phyloP scores from a whole-genome alignment of 2,329 filamentous ascomycete species.

The Apiospora koreana region DNA sequence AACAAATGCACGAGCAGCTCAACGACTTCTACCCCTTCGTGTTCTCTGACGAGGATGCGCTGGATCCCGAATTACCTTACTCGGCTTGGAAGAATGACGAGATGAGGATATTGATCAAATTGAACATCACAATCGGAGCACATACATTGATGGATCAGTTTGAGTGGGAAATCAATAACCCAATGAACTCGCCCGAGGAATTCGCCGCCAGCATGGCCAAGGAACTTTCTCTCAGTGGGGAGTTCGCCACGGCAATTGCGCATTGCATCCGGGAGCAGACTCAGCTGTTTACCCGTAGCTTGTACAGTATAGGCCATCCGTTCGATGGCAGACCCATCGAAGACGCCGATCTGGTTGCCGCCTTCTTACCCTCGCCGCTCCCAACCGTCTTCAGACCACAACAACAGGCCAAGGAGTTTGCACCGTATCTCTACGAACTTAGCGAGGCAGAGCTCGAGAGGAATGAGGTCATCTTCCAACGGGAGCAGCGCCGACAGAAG shows the following conservation, averaged over 20 bases:
- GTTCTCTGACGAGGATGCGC: slow-evolving; percentile 83
- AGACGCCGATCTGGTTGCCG: slow-evolving; percentile 82
- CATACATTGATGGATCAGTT: slow-evolving; percentile 96
- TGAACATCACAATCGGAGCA: slow-evolving; percentile 96
- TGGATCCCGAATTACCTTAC: slow-evolving; percentile 89
- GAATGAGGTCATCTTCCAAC: slow-evolving; percentile 88
- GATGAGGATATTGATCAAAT: slow-evolving; percentile 93
- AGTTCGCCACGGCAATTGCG: slow-evolving; percentile 96
- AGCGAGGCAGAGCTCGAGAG: slow-evolving; percentile 87
- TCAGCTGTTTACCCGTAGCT: slow-evolving; percentile 88
- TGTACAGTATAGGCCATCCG: slow-evolving; percentile 90
- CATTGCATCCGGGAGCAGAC: slow-evolving; percentile 96
- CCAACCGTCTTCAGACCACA: slow-evolving; percentile 83
- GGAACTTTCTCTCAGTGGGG: slow-evolving; percentile 87
- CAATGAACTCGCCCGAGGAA: slow-evolving; percentile 89
- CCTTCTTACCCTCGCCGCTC: slow-evolving; percentile 84
- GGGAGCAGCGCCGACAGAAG: slow-evolving; percentile 93
- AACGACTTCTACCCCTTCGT: slow-evolving; percentile 92
- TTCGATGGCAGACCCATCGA: slow-evolving; percentile 94
- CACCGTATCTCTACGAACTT: slow-evolving; percentile 91
- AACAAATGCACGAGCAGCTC: slow-evolving; percentile 84
- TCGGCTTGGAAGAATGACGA: slow-evolving; percentile 97
- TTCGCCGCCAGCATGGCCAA: slow-evolving; percentile 88
- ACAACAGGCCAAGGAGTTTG: slow-evolving; percentile 91
- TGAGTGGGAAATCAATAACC: slow-evolving; percentile 98